These are phyloP conservation scores for Alternaria solani DNA, from an alignment of 2,329 filamentous ascomycete genomes.

Conservation along the genomic window DNA sequence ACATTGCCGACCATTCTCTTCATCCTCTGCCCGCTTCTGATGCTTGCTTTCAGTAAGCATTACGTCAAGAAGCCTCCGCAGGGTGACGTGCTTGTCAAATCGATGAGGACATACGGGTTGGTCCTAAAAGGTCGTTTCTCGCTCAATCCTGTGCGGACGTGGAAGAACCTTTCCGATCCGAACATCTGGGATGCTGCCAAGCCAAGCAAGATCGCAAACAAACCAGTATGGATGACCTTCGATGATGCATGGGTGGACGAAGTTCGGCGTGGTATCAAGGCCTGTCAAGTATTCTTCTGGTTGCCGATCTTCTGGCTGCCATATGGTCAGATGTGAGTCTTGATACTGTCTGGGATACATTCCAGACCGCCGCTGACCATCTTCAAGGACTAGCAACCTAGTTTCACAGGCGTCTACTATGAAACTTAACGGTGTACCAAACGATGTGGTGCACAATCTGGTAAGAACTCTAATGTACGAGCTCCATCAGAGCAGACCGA, in stretches of 20 bases:
- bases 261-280: conserved; percentile 33
- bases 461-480: background rate
- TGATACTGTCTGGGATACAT: background rate
- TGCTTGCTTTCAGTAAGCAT: conserved; percentile 49
- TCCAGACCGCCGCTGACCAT: background rate
- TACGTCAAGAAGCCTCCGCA: conserved; percentile 64
- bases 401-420: conserved; percentile 59
- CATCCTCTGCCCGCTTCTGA: conserved; percentile 65
- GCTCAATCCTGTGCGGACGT: conserved; percentile 62
- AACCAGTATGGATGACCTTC: conserved; percentile 78
- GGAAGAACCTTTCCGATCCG: conserved; percentile 57
- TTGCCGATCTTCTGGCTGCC: conserved; percentile 58
- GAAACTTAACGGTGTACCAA: conserved; percentile 69
- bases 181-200: conserved; percentile 61
- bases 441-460: conserved; percentile 78
- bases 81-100: conserved; percentile 75
- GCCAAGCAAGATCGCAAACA: conserved; percentile 65
- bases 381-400: conserved; percentile 67
- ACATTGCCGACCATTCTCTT: conserved; percentile 71
- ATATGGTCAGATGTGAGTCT: conserved; percentile 61
- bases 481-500: background rate
- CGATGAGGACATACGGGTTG: conserved; percentile 65
- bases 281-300: conserved; percentile 60
- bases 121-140: conserved; percentile 69
- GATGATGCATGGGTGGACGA: conserved; percentile 79